Conservation (phyloP, 1,284 basidiomycete genomes). For the Malassezia caprae region DNA sequence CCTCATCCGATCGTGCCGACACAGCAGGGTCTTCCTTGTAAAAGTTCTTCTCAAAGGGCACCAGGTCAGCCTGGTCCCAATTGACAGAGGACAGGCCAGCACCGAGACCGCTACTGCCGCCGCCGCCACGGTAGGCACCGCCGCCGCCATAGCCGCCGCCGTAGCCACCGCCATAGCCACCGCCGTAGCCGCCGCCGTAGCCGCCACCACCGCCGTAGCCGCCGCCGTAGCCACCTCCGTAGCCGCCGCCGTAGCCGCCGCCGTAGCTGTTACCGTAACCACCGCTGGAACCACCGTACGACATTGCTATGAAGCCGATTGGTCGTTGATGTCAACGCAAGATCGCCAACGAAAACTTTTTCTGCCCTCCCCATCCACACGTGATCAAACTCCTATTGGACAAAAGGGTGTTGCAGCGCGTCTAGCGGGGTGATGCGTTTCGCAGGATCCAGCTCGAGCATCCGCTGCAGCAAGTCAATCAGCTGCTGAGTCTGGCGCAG, state of each 20-base stretch:
- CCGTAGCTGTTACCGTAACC: conserved; percentile 1
- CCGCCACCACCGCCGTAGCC: conserved; percentile 17
- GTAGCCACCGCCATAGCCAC: conserved; percentile 18
- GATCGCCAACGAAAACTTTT: conserved; percentile 1
- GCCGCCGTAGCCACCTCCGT: conserved; percentile 29
- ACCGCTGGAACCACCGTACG: not conserved
- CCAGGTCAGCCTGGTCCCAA: conserved; percentile 64
- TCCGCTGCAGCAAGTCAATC: conserved; percentile 83
- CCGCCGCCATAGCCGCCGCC: conserved; percentile 25
- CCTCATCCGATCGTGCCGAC: conserved; percentile 64
- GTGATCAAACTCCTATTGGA: conserved; percentile 15
- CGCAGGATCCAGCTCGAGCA: conserved; percentile 76
- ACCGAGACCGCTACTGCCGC: conserved; percentile 75
- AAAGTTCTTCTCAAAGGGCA: conserved; percentile 74
- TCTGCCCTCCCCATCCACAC: not conserved
- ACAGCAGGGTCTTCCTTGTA: conserved; percentile 88
- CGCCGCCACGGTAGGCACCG: conserved; percentile 52
- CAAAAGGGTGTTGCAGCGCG: conserved; percentile 76
- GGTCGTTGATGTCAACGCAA: not conserved
- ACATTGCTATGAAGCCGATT: not conserved
- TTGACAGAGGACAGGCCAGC: conserved; percentile 72
- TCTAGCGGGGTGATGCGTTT: conserved; percentile 77
- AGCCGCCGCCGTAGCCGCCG: conserved; percentile 17
- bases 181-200: conserved; percentile 42
- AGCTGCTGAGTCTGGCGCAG: conserved; percentile 70